Evolutionary conservation across 2,329 filamentous ascomycete species (phyloP).

Genomic region (Chaetomiaceae sp.): DNA sequence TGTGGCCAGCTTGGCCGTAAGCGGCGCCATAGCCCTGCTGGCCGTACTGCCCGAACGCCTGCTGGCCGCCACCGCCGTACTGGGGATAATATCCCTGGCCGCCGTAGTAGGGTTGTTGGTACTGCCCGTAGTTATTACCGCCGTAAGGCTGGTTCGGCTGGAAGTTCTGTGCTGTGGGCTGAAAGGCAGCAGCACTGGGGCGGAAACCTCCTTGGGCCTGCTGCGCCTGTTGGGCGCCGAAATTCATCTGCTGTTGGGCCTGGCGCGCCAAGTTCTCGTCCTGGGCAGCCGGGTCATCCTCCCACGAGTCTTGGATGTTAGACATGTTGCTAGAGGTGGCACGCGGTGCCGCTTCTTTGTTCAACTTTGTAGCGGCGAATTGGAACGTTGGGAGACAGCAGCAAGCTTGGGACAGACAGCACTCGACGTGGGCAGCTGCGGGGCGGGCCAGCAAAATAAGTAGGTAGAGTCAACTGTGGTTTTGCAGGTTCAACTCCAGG

Average conservation of each 20-base stretch:
- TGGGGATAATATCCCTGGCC: conserved; percentile 48
- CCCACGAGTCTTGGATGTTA: conserved; percentile 79
- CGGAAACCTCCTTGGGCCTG: conserved; percentile 59
- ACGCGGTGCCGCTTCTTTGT: background rate
- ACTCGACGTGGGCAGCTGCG: background rate
- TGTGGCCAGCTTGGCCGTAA: conserved; percentile 38
- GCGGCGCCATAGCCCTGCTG: conserved; percentile 32
- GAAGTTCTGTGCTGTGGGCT: conserved; percentile 64
- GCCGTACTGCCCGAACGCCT: conserved; percentile 29
- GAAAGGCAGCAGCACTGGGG: conserved; percentile 64
- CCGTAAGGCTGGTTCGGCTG: conserved; percentile 65
- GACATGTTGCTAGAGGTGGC: conserved; percentile 53
- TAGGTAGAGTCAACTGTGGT: background rate
- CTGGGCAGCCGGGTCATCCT: conserved; percentile 75
- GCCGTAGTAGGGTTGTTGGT: conserved; percentile 50
- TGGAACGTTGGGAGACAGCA: too few relatives aligned
- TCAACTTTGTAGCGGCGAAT: background rate
- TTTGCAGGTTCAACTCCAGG: too few relatives aligned
- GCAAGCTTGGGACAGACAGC: background rate
- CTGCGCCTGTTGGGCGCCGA: conserved; percentile 48
- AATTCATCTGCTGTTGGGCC: conserved; percentile 67
- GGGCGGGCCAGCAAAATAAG: background rate
- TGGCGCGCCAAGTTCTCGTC: conserved; percentile 74
- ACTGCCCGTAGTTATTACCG: conserved; percentile 50
- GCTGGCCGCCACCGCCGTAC: conserved; percentile 38